Conservation (phyloP, 1,284 basidiomycete genomes). For the Fomitopsis schrenkii region DNA sequence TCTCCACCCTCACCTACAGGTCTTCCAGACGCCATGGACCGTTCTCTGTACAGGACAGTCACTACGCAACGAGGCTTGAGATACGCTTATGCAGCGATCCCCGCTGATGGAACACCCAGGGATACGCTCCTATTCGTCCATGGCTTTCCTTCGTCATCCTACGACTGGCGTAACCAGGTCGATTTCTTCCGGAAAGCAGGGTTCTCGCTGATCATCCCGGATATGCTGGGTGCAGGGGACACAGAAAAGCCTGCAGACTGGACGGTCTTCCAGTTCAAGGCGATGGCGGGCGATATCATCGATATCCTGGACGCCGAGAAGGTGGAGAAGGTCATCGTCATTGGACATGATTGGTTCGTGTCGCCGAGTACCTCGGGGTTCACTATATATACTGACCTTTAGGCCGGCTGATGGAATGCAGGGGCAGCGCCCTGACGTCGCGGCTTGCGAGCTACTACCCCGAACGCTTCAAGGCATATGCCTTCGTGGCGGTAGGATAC, state of each 20-base stretch:
- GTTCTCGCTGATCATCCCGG: conserved; percentile 48
- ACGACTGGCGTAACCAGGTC: conserved; percentile 7
- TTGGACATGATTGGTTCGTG: neutral
- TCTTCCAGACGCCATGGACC: neutral
- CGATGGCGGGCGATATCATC: conserved; percentile 39
- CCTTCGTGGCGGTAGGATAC: conserved; percentile 39
- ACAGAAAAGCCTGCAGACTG: conserved; percentile 45
- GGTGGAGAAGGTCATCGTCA: conserved; percentile 29
- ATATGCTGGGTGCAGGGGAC: conserved; percentile 50
- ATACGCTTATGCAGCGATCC: conserved; percentile 8
- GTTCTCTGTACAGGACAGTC: conserved; percentile 4
- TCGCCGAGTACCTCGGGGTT: neutral
- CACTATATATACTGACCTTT: neutral
- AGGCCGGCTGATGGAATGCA: conserved; percentile 12
- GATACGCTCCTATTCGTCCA: conserved; percentile 10
- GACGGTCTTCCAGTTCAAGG: conserved; percentile 34
- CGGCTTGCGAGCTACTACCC: conserved; percentile 36
- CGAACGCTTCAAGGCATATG: conserved; percentile 37
- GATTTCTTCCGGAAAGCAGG: conserved; percentile 38
- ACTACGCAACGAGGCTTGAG: conserved; percentile 6
- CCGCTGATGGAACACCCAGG: conserved; percentile 1
- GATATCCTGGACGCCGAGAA: conserved; percentile 41
- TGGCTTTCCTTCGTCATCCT: conserved; percentile 11
- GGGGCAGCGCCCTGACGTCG: conserved; percentile 35
- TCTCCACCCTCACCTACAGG: no score